Evolutionary conservation across 768 basidiomycete species (phyloP).

Genomic region (Roridomyces roridus): DNA sequence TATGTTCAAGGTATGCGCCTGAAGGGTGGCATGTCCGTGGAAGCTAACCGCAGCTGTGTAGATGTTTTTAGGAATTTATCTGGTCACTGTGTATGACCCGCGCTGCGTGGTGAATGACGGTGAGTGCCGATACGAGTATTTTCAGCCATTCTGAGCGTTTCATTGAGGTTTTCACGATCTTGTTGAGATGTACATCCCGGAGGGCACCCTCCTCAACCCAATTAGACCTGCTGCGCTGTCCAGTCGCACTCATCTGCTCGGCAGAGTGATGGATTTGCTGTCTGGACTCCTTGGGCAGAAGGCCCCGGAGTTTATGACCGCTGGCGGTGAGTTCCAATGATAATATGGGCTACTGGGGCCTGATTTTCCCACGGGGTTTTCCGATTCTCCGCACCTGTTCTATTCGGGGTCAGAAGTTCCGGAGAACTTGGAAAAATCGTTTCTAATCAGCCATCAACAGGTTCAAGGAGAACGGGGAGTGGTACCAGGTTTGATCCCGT

Average conservation of each 20-base stretch:
- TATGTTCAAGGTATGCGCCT: too few relatives aligned
- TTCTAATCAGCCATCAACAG: not conserved
- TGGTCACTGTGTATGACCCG: slow-evolving; percentile 24
- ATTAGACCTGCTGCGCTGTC: slow-evolving; percentile 27
- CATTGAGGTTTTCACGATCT: slow-evolving; percentile 23
- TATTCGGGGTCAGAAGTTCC: slow-evolving; percentile 14
- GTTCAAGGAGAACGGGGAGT: slow-evolving; percentile 21
- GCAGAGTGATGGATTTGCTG: slow-evolving; percentile 24
- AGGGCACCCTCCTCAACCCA: slow-evolving; percentile 25
- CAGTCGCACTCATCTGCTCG: slow-evolving; percentile 24
- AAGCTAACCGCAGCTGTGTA: not conserved
- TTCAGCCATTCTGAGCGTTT: too few relatives aligned
- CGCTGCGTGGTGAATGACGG: slow-evolving; percentile 23
- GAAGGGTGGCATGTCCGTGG: too few relatives aligned
- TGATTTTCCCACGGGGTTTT: too few relatives aligned
- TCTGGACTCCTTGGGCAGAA: slow-evolving; percentile 20
- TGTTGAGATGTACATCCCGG: slow-evolving; percentile 21
- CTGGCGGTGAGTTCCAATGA: slow-evolving; percentile 22
- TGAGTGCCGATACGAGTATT: too few relatives aligned
- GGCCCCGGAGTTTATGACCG: slow-evolving; percentile 20
- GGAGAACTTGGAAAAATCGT: not conserved
- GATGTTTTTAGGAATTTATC: slow-evolving; percentile 25
- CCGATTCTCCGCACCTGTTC: slow-evolving; percentile 25
- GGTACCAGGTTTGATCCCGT: slow-evolving; percentile 22
- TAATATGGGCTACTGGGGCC: too few relatives aligned